A percentile compares a stretch with the other conserved stretches of the same genome.
These are phyloP conservation scores for Aspergillus baeticus DNA, from an alignment of 495 filamentous ascomycete genomes.

Conservation along the genomic window DNA sequence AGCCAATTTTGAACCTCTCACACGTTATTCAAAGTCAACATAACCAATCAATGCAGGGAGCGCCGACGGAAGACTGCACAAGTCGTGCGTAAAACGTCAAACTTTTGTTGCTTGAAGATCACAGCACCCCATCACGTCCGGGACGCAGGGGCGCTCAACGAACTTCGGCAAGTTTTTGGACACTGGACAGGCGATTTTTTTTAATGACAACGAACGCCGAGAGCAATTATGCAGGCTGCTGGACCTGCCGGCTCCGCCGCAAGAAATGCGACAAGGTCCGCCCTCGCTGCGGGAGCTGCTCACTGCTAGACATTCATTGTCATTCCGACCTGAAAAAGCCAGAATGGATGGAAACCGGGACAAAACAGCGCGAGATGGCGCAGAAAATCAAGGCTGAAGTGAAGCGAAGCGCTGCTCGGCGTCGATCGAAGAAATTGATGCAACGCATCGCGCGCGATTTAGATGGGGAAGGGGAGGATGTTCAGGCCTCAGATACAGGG, in stretches of 20 bases:
- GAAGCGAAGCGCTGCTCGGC: slow-evolving; percentile 1
- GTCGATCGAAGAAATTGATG: not conserved
- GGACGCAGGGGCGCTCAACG: too few relatives aligned
- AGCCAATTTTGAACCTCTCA: too few relatives aligned
- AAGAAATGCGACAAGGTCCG: slow-evolving; percentile 6
- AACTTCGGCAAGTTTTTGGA: too few relatives aligned
- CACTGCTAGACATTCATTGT: not conserved
- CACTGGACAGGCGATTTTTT: not conserved
- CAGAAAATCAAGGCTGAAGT: not conserved
- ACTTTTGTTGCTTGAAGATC: too few relatives aligned
- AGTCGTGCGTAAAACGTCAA: too few relatives aligned
- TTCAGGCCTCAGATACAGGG: not conserved
- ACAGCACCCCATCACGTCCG: too few relatives aligned
- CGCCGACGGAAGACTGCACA: too few relatives aligned
- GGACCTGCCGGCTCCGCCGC: slow-evolving; percentile 2
- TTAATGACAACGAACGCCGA: not conserved
- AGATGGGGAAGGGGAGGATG: not conserved
- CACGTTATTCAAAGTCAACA: too few relatives aligned
- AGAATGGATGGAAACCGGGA: slow-evolving; percentile 7
- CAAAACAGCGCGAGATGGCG: slow-evolving; percentile 2
- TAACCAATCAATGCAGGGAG: too few relatives aligned
- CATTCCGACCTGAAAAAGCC: not conserved
- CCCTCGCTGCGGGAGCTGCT: not conserved
- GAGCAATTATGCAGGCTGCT: not conserved
- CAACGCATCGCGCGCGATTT: not conserved